Percentiles rank a stretch among this genome's conserved stretches.
These are phyloP conservation scores for Nannizziopsis barbatae DNA, from an alignment of 2,329 filamentous ascomycete species.

Conservation along the genomic window DNA sequence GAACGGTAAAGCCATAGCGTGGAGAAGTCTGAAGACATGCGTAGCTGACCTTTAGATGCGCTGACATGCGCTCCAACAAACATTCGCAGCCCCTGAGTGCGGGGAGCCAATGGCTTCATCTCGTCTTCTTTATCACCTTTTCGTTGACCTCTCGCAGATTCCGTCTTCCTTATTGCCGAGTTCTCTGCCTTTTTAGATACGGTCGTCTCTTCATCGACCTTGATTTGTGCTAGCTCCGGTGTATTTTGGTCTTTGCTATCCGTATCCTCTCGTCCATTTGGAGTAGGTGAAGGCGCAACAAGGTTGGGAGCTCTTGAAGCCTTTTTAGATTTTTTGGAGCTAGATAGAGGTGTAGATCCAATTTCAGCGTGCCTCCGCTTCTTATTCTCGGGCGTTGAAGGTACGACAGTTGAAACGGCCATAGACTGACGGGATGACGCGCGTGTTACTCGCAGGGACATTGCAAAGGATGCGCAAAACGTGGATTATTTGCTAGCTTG, in stretches of 20 bases:
- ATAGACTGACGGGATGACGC: slow-evolving; percentile 3
- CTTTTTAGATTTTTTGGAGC: neutral
- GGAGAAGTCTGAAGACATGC: neutral
- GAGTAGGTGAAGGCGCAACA: neutral
- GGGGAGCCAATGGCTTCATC: slow-evolving; percentile 35
- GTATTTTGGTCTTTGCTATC: neutral
- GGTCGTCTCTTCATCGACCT: slow-evolving; percentile 13
- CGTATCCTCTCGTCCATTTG: neutral
- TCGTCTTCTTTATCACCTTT: slow-evolving; percentile 18
- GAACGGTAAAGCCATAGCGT: neutral
- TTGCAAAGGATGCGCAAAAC: neutral
- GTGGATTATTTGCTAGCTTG: neutral
- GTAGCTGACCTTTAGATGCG: slow-evolving; percentile 61
- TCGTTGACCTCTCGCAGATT: slow-evolving; percentile 40
- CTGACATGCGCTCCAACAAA: slow-evolving; percentile 89
- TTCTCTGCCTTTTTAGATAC: slow-evolving; percentile 16
- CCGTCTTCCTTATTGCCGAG: slow-evolving; percentile 19
- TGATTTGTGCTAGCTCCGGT: neutral
- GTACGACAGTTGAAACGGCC: neutral
- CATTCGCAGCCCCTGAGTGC: slow-evolving; percentile 64
- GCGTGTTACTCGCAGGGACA: slow-evolving; percentile 6
- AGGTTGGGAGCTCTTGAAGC: neutral
- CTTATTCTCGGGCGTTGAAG: neutral
- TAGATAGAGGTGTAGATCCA: neutral
- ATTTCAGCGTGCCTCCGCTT: slow-evolving; percentile 1